Conservation (phyloP, 805 yeast species). For the Wickerhamomyces kurtzmanii region DNA sequence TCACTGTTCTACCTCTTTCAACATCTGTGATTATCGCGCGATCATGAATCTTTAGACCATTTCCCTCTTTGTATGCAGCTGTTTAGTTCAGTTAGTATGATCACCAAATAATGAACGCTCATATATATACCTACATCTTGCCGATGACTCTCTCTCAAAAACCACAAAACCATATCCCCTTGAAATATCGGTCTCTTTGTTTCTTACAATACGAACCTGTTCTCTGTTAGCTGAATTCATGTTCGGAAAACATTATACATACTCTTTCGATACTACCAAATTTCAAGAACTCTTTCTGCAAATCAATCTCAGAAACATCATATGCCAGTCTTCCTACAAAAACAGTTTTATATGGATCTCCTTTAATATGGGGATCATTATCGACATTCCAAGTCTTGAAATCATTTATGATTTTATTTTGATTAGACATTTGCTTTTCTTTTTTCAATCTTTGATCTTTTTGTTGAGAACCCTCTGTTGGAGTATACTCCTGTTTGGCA, state of each 20-base stretch:
- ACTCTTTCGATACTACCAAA: constrained; percentile 64
- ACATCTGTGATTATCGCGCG: constrained; percentile 58
- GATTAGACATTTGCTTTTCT: constrained; percentile 11
- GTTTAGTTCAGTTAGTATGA: too few relatives aligned
- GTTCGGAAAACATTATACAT: constrained; percentile 10
- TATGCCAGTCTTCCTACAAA: constrained; percentile 71
- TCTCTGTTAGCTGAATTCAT: neutral
- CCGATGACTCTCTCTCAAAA: constrained; percentile 50
- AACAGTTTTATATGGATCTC: constrained; percentile 72
- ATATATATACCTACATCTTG: too few relatives aligned
- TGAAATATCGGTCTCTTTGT: constrained; percentile 40
- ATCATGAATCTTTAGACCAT: constrained; percentile 39
- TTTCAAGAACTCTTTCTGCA: constrained; percentile 47
- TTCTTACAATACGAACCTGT: constrained; percentile 42
- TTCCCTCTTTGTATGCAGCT: constrained; percentile 49
- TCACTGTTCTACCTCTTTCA: constrained; percentile 57
- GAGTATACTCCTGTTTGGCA: constrained; percentile 7
- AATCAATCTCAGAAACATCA: constrained; percentile 52
- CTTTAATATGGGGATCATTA: constrained; percentile 43
- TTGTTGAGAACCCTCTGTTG: constrained; percentile 23
- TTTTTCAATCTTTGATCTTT: constrained; percentile 17
- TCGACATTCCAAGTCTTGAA: constrained; percentile 42
- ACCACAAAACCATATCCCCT: constrained; percentile 82
- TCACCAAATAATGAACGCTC: too few relatives aligned
- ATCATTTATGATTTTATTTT: constrained; percentile 23